A percentile compares a stretch with the other conserved stretches of the same genome.
These are phyloP conservation scores for Apodospora peruviana DNA, from an alignment of 495 filamentous ascomycete genomes.

Conservation along the genomic window DNA sequence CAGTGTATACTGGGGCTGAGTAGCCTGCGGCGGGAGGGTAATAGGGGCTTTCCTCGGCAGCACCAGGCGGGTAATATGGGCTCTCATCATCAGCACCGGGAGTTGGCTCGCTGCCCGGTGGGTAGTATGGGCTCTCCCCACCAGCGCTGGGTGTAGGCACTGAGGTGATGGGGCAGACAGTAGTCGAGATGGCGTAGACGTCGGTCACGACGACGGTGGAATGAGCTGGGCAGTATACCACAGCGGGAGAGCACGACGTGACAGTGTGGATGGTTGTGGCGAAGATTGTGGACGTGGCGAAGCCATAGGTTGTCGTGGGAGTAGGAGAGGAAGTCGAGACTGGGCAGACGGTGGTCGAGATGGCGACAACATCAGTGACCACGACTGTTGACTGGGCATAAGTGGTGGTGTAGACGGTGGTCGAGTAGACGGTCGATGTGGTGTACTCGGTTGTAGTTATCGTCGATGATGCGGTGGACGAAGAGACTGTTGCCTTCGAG, in stretches of 20 bases:
- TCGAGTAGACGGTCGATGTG: conserved; percentile 38
- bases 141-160: too few relatives aligned
- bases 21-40: too few relatives aligned
- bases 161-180: conserved; percentile 19
- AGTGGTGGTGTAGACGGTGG: conserved; percentile 48
- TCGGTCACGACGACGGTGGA: conserved; percentile 25
- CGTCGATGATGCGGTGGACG: too few relatives aligned
- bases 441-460: conserved; percentile 4
- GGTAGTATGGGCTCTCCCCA: too few relatives aligned
- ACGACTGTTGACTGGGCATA: conserved; percentile 45
- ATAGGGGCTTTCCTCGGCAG: too few relatives aligned
- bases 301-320: background rate
- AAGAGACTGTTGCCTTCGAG: too few relatives aligned
- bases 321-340: background rate
- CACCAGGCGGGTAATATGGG: too few relatives aligned
- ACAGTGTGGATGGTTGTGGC: conserved; percentile 10
- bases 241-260: conserved; percentile 47
- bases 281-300: conserved; percentile 14
- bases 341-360: conserved; percentile 13
- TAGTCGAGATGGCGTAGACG: conserved; percentile 17
- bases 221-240: conserved; percentile 48
- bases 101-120: too few relatives aligned
- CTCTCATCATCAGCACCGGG: too few relatives aligned
- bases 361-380: conserved; percentile 12
- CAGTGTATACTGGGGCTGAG: too few relatives aligned